Conservation (phyloP, 176 grass and related monocot genomes). For the Avena eriantha region DNA sequence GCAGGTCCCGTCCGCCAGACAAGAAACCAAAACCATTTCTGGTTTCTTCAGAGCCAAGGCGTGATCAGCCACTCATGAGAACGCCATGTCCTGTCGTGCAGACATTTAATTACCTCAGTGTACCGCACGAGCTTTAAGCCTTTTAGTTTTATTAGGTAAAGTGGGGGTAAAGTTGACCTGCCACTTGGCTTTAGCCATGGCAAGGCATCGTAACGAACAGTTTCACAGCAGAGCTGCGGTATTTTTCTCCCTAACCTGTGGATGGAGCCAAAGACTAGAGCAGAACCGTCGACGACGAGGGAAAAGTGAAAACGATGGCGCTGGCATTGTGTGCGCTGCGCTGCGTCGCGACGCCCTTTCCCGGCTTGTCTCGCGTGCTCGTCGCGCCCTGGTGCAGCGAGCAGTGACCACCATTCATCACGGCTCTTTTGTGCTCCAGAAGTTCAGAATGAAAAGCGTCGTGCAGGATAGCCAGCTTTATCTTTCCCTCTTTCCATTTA, state of each 20-base stretch:
- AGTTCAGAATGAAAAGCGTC: background rate
- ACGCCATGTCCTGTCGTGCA: background rate
- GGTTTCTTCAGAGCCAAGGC: background rate
- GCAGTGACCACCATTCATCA: constrained; percentile 25
- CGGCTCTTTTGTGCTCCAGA: background rate
- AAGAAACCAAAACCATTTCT: background rate
- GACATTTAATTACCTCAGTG: background rate
- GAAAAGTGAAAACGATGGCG: constrained; percentile 2
- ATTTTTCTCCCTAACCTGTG: background rate
- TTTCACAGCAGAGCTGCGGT: background rate
- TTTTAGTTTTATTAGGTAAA: too few species aligned
- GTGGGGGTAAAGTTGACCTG: background rate
- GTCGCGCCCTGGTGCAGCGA: constrained; percentile 30
- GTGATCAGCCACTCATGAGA: background rate
- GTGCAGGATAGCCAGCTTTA: background rate
- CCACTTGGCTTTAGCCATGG: background rate
- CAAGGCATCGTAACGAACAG: background rate
- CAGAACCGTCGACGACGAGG: background rate
- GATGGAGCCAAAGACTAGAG: background rate
- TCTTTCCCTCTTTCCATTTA: background rate
- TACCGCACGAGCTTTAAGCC: background rate
- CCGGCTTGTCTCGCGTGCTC: constrained; percentile 28
- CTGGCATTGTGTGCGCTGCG: background rate
- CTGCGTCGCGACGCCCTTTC: too few species aligned
- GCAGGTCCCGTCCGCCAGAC: background rate